These are phyloP conservation scores for Metschnikowia kofuensis DNA, from an alignment of 805 yeast genomes.

Conservation along the genomic window DNA sequence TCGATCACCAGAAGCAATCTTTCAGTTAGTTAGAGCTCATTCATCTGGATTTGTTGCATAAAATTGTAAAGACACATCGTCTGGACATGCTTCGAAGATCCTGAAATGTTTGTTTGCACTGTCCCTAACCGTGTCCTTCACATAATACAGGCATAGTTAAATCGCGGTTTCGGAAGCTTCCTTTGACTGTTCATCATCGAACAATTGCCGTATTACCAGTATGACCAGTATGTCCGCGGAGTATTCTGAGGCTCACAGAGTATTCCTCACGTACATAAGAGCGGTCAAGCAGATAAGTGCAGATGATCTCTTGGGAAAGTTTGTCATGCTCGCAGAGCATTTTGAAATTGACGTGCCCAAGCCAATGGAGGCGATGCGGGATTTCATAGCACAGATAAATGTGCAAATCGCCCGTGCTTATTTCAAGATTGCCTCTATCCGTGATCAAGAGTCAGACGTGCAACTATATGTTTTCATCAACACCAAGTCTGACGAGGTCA, in stretches of 20 bases:
- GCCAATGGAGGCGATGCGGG: conserved; percentile 8
- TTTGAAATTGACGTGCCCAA: conserved; percentile 8
- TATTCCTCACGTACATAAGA: conserved; percentile 17
- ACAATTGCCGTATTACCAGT: no score
- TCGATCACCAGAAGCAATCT: no score
- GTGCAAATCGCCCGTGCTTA: conserved; percentile 33
- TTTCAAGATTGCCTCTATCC: conserved; percentile 41
- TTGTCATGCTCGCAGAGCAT: conserved; percentile 7
- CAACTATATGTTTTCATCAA: conserved; percentile 41
- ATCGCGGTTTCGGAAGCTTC: no score
- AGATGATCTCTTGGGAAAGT: conserved; percentile 6
- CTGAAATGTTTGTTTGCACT: no score
- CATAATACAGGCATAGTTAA: neutral
- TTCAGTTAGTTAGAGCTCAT: no score
- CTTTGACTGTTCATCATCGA: no score
- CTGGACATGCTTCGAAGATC: no score
- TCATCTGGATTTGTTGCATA: no score
- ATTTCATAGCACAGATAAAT: conserved; percentile 29
- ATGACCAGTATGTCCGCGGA: neutral
- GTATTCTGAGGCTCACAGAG: conserved; percentile 16
- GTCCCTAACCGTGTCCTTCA: neutral
- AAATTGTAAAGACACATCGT: no score
- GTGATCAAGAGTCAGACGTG: conserved; percentile 33
- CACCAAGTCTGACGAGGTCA: conserved; percentile 35
- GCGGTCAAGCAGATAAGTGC: conserved; percentile 9